Evolutionary conservation across 345 rosid genomes (phyloP), one percentile per base, ranked within the genome.

Genomic region (Chamaenerion angustifolium): DNA sequence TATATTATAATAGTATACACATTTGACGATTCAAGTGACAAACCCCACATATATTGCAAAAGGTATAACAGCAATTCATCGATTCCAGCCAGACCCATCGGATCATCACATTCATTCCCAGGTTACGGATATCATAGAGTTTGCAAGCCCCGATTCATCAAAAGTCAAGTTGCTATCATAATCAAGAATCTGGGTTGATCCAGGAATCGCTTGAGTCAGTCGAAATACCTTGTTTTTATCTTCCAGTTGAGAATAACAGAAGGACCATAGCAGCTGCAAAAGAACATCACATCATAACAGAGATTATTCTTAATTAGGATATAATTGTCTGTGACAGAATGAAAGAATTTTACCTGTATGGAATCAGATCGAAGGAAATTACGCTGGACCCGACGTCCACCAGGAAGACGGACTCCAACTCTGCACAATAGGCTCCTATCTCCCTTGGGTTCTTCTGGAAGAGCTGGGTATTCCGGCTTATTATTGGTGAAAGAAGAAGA

Each of bases 321-420:
- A n/a, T n/a, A n/a, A n/a, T n/a, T n/a, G n/a, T n/a, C n/a, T n/a
- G n/a, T n/a, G n/a, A n/a, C n/a, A n/a, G n/a, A n/a, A 31, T 5
- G 10, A 42, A 48, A 41, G 1, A 19, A 58, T 51, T 16, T 48
- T 57, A 80, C 99, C 92, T 79, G 87, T 54, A 88, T 64, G 11
- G 87, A 75, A 56, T 93, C 97, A 46, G 85, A 67, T 42, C 69
- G 77, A 16, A 85, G 69, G 67, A 93, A 93, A 58, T 71, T 82
- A 54, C 99, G 76, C 71, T 93, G 95, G 50, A 74, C 68, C 68
- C 95, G 85, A 51, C 71, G 86, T 41, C 99, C 99, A 59, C 79
- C 85, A 13, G 99, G 99, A 54, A 93, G 81, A 60, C 99, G 94
- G 31, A 93, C 67, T 56, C 97, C 96, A 52, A 93, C 88, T 76